Percentiles rank a stretch among this genome's conserved stretches.
phyloP scores from a whole-genome alignment of 75 land plant species.

The Ceratopteris richardii region DNA sequence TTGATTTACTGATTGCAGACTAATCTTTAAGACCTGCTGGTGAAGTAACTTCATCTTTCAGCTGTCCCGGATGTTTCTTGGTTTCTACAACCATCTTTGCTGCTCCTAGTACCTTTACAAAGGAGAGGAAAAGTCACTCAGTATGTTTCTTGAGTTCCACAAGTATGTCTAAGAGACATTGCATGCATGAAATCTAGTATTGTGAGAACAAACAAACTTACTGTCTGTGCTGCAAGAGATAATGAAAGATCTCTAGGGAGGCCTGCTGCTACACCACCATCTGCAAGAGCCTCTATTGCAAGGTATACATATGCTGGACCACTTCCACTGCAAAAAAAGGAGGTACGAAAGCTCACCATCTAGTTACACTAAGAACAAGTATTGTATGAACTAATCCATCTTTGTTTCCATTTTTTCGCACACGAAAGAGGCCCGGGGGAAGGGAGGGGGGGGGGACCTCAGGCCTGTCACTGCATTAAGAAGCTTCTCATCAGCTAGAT shows the following conservation, averaged over 20 bases:
- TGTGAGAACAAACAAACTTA: conserved; percentile 15
- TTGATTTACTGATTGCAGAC: no score
- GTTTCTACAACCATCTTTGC: conserved; percentile 69
- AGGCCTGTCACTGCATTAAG: conserved; percentile 94
- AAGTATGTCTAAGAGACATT: no score
- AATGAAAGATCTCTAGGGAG: conserved; percentile 81
- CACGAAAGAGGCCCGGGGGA: no score
- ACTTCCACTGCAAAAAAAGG: conserved; percentile 62
- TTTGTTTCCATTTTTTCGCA: no score
- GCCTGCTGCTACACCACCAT: conserved; percentile 99
- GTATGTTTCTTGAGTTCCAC: no score
- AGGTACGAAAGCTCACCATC: neutral
- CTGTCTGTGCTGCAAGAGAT: conserved; percentile 90
- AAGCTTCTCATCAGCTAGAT: conserved; percentile 77
- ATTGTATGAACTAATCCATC: no score
- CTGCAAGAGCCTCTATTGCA: conserved; percentile 95
- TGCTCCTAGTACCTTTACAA: conserved; percentile 73
- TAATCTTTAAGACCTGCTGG: conserved; percentile 56
- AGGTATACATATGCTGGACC: conserved; percentile 92
- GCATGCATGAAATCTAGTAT: no score
- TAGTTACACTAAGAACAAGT: neutral
- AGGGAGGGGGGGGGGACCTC: no score
- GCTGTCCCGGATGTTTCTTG: conserved; percentile 83
- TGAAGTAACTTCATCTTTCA: conserved; percentile 92
- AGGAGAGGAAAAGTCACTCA: neutral